A percentile compares a stretch with the other conserved stretches of the same genome.
Conservation (phyloP, 805 yeast species). For the Tetrapisispora iriomotensis region DNA sequence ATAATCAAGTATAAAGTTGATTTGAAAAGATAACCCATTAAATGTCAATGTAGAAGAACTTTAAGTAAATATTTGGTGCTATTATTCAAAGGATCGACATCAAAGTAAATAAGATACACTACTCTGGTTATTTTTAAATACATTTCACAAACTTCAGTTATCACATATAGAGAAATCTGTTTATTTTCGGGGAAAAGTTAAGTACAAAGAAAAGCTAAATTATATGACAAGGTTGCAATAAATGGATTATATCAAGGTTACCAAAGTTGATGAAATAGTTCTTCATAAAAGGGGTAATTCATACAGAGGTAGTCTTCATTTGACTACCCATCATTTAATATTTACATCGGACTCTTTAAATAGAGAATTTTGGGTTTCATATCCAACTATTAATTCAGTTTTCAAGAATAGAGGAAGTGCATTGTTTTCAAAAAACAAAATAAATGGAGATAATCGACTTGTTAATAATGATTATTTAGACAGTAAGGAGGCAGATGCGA, state of each 20-base stretch:
- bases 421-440: slow-evolving; percentile 19
- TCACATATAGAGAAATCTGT: too few relatives aligned
- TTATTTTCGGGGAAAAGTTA: too few relatives aligned
- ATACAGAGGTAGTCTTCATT: slow-evolving; percentile 50
- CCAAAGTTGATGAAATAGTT: slow-evolving; percentile 43
- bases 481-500: background rate
- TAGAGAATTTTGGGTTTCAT: slow-evolving; percentile 84
- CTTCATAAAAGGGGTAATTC: slow-evolving; percentile 50
- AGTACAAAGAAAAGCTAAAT: too few relatives aligned
- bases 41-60: too few relatives aligned
- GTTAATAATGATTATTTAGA: slow-evolving; percentile 1
- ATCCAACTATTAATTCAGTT: slow-evolving; percentile 67
- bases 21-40: too few relatives aligned
- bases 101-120: too few relatives aligned
- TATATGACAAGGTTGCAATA: too few relatives aligned
- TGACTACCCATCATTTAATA: slow-evolving; percentile 69
- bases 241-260: slow-evolving; percentile 50
- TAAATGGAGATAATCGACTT: slow-evolving; percentile 2
- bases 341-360: slow-evolving; percentile 35
- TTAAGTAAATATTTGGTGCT: too few relatives aligned
- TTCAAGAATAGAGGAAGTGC: slow-evolving; percentile 48
- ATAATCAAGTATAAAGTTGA: too few relatives aligned
- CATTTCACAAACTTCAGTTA: too few relatives aligned
- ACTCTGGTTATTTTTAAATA: too few relatives aligned
- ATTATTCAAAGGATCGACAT: too few relatives aligned